These are phyloP conservation scores for Fraxinus latifolia DNA, from an alignment of 305 asterid genomes.

Conservation along the genomic window DNA sequence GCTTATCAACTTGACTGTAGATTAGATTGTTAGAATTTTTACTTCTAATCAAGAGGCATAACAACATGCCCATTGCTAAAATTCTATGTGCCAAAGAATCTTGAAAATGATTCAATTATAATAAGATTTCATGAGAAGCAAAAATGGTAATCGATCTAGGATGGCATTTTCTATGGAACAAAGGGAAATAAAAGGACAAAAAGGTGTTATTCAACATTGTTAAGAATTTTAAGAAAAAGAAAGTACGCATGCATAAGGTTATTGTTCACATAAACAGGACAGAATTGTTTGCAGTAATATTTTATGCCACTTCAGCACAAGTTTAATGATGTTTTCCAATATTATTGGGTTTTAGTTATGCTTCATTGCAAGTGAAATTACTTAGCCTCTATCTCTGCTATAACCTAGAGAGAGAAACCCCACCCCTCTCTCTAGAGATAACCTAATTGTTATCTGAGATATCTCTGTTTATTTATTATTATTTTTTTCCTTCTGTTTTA, in stretches of 20 bases:
- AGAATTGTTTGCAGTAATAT: neutral
- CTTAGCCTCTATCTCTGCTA: neutral
- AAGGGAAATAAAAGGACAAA: neutral
- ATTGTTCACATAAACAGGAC: neutral
- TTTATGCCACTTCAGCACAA: neutral
- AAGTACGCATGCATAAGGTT: neutral
- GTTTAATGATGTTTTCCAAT: neutral
- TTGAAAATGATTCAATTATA: neutral
- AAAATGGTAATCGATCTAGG: neutral
- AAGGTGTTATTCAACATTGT: neutral
- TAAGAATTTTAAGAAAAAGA: neutral
- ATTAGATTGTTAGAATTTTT: neutral
- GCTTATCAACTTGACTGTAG: neutral
- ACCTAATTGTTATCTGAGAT: neutral
- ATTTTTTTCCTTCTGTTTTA: neutral
- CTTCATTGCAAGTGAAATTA: neutral
- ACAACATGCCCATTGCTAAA: neutral
- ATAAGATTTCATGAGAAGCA: neutral
- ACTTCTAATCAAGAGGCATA: neutral
- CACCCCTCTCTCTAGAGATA: neutral
- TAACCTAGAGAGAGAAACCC: neutral
- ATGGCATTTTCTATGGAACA: neutral
- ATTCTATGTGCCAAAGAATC: neutral
- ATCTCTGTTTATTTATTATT: no score
- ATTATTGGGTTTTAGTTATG: neutral